Conservation (phyloP, 208 protist species). For the Leishmania turanica region DNA sequence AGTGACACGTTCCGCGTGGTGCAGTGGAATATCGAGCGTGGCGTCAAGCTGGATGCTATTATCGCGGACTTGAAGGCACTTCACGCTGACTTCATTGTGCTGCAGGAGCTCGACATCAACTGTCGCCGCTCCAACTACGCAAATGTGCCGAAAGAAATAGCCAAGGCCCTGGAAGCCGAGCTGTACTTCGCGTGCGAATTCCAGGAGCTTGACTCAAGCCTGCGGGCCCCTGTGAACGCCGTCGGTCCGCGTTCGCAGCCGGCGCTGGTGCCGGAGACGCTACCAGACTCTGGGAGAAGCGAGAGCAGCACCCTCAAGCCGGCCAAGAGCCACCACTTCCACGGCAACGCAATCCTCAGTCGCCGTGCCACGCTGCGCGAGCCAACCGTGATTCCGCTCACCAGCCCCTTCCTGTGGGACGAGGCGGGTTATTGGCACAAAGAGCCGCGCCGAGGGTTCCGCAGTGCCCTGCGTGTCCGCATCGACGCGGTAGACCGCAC, state of each 20-base stretch:
- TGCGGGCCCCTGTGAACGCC: conserved; percentile 39
- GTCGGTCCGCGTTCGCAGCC: conserved; percentile 54
- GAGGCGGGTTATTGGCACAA: conserved; percentile 30
- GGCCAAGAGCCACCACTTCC: conserved; percentile 49
- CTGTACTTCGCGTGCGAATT: conserved; percentile 84
- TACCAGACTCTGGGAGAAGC: neutral
- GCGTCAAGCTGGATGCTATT: conserved; percentile 59
- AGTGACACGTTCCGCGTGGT: conserved; percentile 54
- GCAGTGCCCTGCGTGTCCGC: conserved; percentile 52
- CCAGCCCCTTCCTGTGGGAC: conserved; percentile 59
- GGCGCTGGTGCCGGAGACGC: conserved; percentile 2
- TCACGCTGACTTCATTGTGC: conserved; percentile 66
- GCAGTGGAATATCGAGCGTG: conserved; percentile 91
- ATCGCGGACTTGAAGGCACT: conserved; percentile 45
- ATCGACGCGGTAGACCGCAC: conserved; percentile 43
- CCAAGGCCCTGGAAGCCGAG: conserved; percentile 56
- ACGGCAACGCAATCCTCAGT: conserved; percentile 82
- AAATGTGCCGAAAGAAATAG: conserved; percentile 67
- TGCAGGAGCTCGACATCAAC: conserved; percentile 87
- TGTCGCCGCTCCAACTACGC: conserved; percentile 66
- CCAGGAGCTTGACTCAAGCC: conserved; percentile 56
- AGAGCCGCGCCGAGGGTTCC: conserved; percentile 66
- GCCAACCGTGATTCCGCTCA: conserved; percentile 47
- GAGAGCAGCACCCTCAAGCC: neutral
- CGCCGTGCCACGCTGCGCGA: conserved; percentile 36